Conservation (phyloP, 1,284 basidiomycete genomes). For the Ganoderma multipileum region DNA sequence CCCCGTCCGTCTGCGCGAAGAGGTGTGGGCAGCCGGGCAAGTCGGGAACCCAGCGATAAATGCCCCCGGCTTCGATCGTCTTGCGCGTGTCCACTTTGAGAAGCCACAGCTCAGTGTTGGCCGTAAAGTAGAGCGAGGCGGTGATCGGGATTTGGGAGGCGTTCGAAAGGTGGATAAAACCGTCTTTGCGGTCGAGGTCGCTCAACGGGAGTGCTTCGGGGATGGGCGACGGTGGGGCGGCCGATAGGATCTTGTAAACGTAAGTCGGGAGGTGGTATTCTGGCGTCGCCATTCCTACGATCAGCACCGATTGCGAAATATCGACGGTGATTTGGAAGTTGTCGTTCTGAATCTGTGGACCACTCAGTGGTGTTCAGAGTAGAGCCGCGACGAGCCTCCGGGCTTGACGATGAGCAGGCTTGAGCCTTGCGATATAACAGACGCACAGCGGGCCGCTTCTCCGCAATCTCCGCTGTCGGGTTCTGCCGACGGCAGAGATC, state of each 20-base stretch:
- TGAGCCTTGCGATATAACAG: too few relatives aligned
- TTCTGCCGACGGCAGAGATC: too few relatives aligned
- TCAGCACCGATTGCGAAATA: neutral
- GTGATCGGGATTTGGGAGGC: constrained; percentile 61
- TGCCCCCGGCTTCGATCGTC: constrained; percentile 49
- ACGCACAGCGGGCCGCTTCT: too few relatives aligned
- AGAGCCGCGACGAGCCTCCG: too few relatives aligned
- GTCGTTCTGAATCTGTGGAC: neutral
- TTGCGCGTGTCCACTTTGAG: constrained; percentile 52
- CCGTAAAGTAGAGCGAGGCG: constrained; percentile 59
- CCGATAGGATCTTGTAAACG: constrained; percentile 59
- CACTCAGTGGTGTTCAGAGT: too few relatives aligned
- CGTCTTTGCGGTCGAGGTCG: constrained; percentile 48
- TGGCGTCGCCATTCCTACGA: neutral
- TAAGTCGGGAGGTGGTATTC: constrained; percentile 44
- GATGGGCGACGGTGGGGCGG: constrained; percentile 44
- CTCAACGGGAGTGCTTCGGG: constrained; percentile 45
- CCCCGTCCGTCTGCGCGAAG: constrained; percentile 39
- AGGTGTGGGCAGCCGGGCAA: constrained; percentile 53
- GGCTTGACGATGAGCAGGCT: too few relatives aligned
- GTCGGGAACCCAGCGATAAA: constrained; percentile 44
- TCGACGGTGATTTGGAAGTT: neutral
- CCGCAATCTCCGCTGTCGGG: too few relatives aligned
- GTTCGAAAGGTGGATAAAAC: constrained; percentile 70
- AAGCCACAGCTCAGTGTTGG: constrained; percentile 50